These are phyloP conservation scores for Ustanciosporium gigantosporum DNA, from an alignment of 1,284 basidiomycete species.

Conservation along the genomic window DNA sequence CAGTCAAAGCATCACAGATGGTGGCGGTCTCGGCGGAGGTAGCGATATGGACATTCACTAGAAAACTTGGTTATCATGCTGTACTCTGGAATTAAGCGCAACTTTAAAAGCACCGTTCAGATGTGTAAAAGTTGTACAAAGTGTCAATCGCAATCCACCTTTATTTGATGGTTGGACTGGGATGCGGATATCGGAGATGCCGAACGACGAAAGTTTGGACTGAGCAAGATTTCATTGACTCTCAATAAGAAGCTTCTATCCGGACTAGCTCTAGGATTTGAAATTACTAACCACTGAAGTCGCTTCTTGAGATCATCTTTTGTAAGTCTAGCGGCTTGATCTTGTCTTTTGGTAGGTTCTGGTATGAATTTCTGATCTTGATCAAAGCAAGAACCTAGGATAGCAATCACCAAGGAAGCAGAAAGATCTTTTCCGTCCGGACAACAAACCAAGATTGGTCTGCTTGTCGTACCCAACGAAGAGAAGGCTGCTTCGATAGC, in stretches of 20 bases:
- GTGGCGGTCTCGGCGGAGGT: not conserved
- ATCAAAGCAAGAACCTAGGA: constrained; percentile 54
- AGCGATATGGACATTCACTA: constrained; percentile 1
- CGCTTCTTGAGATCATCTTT: constrained; percentile 71
- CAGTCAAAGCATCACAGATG: constrained; percentile 63
- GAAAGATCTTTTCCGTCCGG: constrained; percentile 28
- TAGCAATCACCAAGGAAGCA: constrained; percentile 23
- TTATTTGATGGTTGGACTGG: too few relatives aligned
- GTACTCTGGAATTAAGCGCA: too few relatives aligned
- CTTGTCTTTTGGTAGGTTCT: not conserved
- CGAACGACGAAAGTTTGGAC: constrained; percentile 46
- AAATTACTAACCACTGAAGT: constrained; percentile 78
- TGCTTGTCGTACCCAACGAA: constrained; percentile 3
- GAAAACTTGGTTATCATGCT: not conserved
- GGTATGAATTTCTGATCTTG: constrained; percentile 22
- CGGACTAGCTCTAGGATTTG: constrained; percentile 73
- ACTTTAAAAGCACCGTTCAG: too few relatives aligned
- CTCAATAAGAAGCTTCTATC: constrained; percentile 74
- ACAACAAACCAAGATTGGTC: constrained; percentile 21
- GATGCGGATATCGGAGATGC: too few relatives aligned
- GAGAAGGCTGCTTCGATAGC: constrained; percentile 20
- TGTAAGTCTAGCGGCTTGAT: constrained; percentile 11
- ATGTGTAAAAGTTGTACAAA: too few relatives aligned
- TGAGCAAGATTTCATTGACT: constrained; percentile 75
- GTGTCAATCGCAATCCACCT: too few relatives aligned